phyloP scores from a whole-genome alignment of 2,329 filamentous ascomycete species.

The Exophiala calicioides region DNA sequence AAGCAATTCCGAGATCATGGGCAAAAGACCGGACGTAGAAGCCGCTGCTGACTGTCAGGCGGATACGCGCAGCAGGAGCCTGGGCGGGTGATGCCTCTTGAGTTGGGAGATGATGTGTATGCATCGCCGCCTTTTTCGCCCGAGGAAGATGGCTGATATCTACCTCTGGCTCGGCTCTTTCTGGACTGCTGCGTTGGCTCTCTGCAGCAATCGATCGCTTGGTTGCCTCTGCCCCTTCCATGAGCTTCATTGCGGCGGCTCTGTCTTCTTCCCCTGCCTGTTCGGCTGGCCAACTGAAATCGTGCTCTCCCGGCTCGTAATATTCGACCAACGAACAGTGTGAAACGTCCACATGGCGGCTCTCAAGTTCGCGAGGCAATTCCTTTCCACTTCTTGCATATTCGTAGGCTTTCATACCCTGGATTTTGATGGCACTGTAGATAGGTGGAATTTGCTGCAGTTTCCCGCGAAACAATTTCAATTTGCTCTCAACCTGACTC shows the following conservation, averaged over 20 bases:
- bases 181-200: neutral
- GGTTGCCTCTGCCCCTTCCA: slow-evolving; percentile 41
- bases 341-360: slow-evolving; percentile 73
- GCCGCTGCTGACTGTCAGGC: slow-evolving; percentile 90
- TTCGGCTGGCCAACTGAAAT: slow-evolving; percentile 74
- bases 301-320: slow-evolving; percentile 76
- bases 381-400: slow-evolving; percentile 88
- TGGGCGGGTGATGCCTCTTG: slow-evolving; percentile 23
- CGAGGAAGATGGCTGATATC: slow-evolving; percentile 23
- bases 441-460: slow-evolving; percentile 89
- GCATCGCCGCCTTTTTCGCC: slow-evolving; percentile 30
- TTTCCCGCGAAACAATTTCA: slow-evolving; percentile 74
- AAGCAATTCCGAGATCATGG: slow-evolving; percentile 82
- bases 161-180: slow-evolving; percentile 14
- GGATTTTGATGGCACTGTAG: slow-evolving; percentile 88
- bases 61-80: slow-evolving; percentile 74
- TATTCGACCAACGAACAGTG: slow-evolving; percentile 83
- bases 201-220: slow-evolving; percentile 11
- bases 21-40: slow-evolving; percentile 96
- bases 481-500: slow-evolving; percentile 72
- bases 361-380: slow-evolving; percentile 80
- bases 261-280: slow-evolving; percentile 77
- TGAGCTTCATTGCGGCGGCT: slow-evolving; percentile 69
- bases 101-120: slow-evolving; percentile 28
- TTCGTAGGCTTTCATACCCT: slow-evolving; percentile 93